Base-by-base conservation (phyloP, 176 grass and related monocot species). In the Carex pumila region DNA sequence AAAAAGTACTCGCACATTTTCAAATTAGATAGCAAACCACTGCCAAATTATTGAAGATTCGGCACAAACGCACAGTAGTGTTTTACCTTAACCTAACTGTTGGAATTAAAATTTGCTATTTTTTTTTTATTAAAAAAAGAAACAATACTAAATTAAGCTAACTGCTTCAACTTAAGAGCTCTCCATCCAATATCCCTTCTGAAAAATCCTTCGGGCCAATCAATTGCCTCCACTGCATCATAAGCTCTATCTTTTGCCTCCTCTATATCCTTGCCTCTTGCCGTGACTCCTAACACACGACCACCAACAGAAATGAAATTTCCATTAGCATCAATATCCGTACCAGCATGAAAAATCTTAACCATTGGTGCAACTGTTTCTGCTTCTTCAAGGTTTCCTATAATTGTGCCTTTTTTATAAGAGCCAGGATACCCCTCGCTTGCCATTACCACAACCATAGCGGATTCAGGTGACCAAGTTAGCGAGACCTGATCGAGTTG, bases 321-420 rank as follows among this genome's bases (percentile, higher is more conserved):
- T 50, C 91, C 91, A 29, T 94, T 45, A 59, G 78, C 55, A 66
- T 93, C 91, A 10, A 93, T 8, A 32, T 86, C 84, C 22, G 92
- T 94, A 34, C 91, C 91, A 11, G 92, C 89, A 85, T 98, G 95
- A 79, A 98, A 98, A 72, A 94, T 93, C 79, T 94, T 98, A n/a
- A 98, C 88, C 22, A 79, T 86, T 3, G 88, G 89, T 63, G 89
- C 91, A 36, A 93, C 72, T 41, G 84, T 72, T 81, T 91, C 95
- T 10, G 92, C 95, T 77, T 94, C 87, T 74, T 97, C 85, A 0
- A 98, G 58, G 52, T 91, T 94, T 86, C 68, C 89, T 91, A 98
- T 93, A 11, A 90, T 77, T 1, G 91, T 87, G 0, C 92, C 89
- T 85, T 91, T 98, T 65, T 91, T 91, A 70, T 98, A 98, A 69